Evolutionary conservation across 225 moss, liverwort and hornwort species (phyloP), one percentile per base, ranked within the genome.

Genomic region (Lunularia cruciata): DNA sequence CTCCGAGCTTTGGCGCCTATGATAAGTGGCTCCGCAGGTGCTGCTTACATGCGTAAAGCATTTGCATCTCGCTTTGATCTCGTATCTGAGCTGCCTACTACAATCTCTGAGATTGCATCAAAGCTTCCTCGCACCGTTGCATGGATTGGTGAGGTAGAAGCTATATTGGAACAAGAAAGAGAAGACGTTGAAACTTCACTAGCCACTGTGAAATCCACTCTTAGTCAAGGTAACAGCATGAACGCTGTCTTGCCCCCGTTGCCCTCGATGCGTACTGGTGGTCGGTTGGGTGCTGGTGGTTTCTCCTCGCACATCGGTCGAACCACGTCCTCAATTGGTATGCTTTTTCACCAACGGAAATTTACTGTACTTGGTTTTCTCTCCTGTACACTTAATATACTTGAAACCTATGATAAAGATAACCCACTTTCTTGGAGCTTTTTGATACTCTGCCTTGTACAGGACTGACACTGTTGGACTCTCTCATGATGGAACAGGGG

Each of bases 181-280:
- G 33, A 54, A 26, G 93, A 91, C 49, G 35, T 93, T 5, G 98
- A 89, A 78, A 47, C 77, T 23, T 85, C 86, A 45, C 47, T 93
- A 38, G 80, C 80, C 28, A 73, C 79, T 46, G 70, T 85, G 62
- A 85, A 85, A 57, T 76, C 79, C 39, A 73, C 72, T 22, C 46
- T 71, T 53, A 65, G 68, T 25, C 61, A 60, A 14, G 58, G 53
- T n/a, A 70, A 72, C 19, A 65, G 63, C 57, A 47, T 76, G 63
- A 66, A 77, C 22, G 71, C 73, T 38, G 78, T 76, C 34, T 65
- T 88, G 71, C 88, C 90, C 39, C 92, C 90, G 38, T 78, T 84
- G 59, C 87, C 92, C 30, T 86, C 88, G 0, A 98, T 98, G 93
- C 91, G 98, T 65, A 98, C 93, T 40, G 98, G 93, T 48, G 96